Conservation (phyloP, 108 stramenopile genomes). For the Seminavis robusta region DNA sequence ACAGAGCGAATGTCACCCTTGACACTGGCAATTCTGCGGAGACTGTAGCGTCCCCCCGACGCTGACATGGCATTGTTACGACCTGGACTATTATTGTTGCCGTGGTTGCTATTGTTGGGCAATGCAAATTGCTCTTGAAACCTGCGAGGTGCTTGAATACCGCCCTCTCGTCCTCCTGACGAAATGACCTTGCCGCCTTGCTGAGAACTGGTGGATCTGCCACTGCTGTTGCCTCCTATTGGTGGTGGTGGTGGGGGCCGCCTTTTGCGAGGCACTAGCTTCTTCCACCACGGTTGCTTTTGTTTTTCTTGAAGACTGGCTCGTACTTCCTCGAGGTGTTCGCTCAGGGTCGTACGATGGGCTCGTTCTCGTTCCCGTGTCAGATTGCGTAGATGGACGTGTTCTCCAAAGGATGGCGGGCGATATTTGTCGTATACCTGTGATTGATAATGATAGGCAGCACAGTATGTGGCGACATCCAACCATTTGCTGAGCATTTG, state of each 20-base stretch:
- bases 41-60: no score
- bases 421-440: constrained; percentile 34
- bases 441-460: constrained; percentile 69
- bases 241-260: not conserved
- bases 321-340: not conserved
- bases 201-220: no score
- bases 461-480: constrained; percentile 53
- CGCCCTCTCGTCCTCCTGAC: no score
- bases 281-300: not conserved
- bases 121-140: constrained; percentile 3
- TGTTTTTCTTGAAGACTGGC: constrained; percentile 2
- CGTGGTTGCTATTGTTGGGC: not conserved
- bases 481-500: constrained; percentile 74
- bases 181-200: no score
- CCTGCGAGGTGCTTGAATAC: not conserved
- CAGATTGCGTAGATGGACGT: constrained; percentile 24
- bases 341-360: not conserved
- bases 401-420: constrained; percentile 67
- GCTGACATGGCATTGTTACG: not conserved
- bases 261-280: not conserved
- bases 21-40: no score
- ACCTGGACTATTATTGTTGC: not conserved
- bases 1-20: not conserved
- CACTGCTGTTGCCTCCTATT: no score
- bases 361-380: not conserved